A percentile compares a stretch with the other conserved stretches of the same genome.
Conservation (phyloP, 108 stramenopile genomes). For the Parietichytrium sp. region DNA sequence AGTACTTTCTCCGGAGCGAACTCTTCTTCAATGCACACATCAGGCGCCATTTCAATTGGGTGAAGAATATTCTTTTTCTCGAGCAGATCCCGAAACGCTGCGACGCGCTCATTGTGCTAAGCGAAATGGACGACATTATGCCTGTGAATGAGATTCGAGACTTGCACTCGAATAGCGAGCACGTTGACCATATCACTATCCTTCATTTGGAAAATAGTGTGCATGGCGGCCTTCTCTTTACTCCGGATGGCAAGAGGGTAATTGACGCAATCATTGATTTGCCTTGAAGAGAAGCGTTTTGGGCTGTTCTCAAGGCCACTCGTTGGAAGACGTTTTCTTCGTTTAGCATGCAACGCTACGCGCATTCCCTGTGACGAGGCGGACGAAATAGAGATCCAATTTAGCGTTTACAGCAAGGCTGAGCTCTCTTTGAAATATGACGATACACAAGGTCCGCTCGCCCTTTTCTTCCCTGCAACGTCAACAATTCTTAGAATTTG, state of each 20-base stretch:
- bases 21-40: constrained; percentile 27
- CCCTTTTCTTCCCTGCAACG: no score
- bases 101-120: background rate
- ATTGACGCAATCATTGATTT: background rate
- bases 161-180: background rate
- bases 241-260: background rate
- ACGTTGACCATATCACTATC: background rate
- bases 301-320: no score
- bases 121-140: constrained; percentile 23
- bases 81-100: background rate
- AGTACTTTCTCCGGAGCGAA: constrained; percentile 27
- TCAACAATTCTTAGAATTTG: no score
- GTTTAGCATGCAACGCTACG: no score
- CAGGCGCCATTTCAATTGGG: constrained; percentile 3
- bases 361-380: no score
- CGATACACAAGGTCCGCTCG: no score
- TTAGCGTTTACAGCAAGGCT: no score
- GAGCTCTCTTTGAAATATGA: no score
- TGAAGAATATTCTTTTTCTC: constrained; percentile 5
- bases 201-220: background rate
- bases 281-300: no score
- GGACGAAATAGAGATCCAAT: no score
- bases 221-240: constrained; percentile 1
- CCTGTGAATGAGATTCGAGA: background rate
- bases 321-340: no score